These are phyloP conservation scores for Rhytidiadelphus loreus DNA, from an alignment of 225 moss, liverwort and hornwort genomes.

Conservation along the genomic window DNA sequence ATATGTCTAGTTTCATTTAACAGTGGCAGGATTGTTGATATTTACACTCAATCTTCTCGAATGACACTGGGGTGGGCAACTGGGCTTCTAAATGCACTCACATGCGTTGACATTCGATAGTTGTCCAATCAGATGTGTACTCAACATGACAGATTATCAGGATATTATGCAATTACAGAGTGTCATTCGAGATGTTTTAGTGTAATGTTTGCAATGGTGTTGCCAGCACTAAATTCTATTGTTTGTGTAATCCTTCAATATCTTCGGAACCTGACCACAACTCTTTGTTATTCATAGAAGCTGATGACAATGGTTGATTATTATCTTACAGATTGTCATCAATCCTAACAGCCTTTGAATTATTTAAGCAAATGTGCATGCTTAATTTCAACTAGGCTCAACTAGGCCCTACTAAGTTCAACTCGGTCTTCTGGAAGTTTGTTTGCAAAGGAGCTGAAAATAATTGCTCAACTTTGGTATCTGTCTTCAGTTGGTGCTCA, in stretches of 20 bases:
- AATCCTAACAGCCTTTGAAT: not conserved
- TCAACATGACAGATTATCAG: not conserved
- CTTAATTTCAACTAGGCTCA: not conserved
- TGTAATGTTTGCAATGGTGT: not conserved
- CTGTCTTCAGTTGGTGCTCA: not conserved
- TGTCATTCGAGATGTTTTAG: not conserved
- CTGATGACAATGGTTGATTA: not conserved
- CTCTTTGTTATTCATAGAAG: not conserved
- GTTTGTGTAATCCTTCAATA: not conserved
- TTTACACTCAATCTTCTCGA: not conserved
- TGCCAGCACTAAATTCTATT: not conserved
- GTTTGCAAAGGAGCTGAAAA: not conserved
- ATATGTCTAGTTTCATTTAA: not conserved
- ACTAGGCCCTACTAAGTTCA: not conserved
- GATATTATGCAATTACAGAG: not conserved
- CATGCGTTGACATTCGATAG: not conserved
- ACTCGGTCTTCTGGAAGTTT: not conserved
- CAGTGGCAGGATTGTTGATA: not conserved
- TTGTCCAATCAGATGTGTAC: not conserved
- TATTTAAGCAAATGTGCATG: not conserved
- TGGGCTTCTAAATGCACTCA: not conserved
- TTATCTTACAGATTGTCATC: not conserved
- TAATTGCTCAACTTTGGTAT: not conserved
- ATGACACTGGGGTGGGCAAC: not conserved
- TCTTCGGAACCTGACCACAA: not conserved